Conservation (phyloP, 306 rosid species). For the Lithocarpus polystachyus region DNA sequence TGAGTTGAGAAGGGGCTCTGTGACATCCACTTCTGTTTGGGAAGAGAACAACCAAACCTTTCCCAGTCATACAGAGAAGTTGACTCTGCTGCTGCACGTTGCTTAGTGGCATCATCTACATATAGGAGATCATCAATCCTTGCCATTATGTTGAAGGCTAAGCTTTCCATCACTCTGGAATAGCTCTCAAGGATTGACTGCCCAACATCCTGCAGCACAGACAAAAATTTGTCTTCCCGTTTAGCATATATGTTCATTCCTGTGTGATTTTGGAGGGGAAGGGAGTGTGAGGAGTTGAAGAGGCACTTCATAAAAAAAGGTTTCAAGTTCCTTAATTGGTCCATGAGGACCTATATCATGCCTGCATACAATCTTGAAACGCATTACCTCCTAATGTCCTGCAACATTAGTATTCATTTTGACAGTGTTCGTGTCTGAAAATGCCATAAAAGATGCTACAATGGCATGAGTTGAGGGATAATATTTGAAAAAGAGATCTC, state of each 20-base stretch:
- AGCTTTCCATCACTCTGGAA: slow-evolving; percentile 51
- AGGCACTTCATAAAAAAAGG: neutral
- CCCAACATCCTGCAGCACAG: slow-evolving; percentile 41
- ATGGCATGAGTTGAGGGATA: neutral
- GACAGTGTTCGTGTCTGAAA: neutral
- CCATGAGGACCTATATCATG: neutral
- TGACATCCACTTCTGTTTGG: slow-evolving; percentile 23
- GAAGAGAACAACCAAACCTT: slow-evolving; percentile 19
- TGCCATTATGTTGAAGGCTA: slow-evolving; percentile 48
- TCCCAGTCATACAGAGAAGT: slow-evolving; percentile 11
- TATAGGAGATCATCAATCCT: slow-evolving; percentile 52
- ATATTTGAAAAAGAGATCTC: neutral
- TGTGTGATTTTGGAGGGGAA: neutral
- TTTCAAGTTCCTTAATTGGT: neutral
- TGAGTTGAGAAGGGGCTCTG: slow-evolving; percentile 22
- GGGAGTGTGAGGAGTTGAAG: neutral
- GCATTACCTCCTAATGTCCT: neutral
- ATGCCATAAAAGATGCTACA: neutral
- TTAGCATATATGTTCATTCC: neutral
- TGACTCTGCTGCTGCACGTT: slow-evolving; percentile 25
- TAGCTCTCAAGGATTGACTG: slow-evolving; percentile 50
- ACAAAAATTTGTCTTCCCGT: neutral
- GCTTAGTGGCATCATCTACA: slow-evolving; percentile 40
- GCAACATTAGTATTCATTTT: neutral
- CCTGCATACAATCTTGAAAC: neutral